Percentiles rank a stretch among this genome's conserved stretches.
Evolutionary conservation across 2,329 filamentous ascomycete genomes (phyloP).

Genomic region (Diplodia corticola): DNA sequence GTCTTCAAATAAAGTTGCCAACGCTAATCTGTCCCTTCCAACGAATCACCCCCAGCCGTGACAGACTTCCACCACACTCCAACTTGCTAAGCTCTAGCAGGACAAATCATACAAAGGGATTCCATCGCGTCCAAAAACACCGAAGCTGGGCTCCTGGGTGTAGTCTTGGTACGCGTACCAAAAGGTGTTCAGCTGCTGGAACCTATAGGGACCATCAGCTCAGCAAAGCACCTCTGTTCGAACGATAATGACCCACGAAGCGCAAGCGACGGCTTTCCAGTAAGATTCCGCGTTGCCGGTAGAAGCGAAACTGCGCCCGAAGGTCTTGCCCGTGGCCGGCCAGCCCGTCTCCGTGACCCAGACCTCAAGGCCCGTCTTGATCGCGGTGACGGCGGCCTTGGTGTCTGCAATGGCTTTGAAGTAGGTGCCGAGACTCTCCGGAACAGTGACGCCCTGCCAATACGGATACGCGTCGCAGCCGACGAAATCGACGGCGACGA

Average conservation of each 20-base stretch:
- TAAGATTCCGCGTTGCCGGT: conserved; percentile 20
- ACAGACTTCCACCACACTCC: neutral
- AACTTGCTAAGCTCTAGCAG: conserved; percentile 26
- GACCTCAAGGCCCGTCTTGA: conserved; percentile 31
- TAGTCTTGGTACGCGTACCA: conserved; percentile 75
- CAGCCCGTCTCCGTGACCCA: conserved; percentile 39
- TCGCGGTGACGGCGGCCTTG: conserved; percentile 32
- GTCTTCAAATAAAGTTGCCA: neutral
- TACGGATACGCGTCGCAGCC: conserved; percentile 42
- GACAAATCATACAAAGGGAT: conserved; percentile 38
- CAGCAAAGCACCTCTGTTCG: neutral
- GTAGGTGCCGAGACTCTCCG: conserved; percentile 36
- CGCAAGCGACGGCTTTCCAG: conserved; percentile 55
- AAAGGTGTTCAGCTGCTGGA: conserved; percentile 64
- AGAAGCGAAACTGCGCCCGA: conserved; percentile 7
- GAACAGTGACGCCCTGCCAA: conserved; percentile 36
- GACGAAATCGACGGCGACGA: conserved; percentile 40
- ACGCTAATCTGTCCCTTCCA: neutral
- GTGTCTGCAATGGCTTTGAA: conserved; percentile 33
- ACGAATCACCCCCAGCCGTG: neutral
- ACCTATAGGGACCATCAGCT: conserved; percentile 42
- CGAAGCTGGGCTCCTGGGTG: conserved; percentile 68
- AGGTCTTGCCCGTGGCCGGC: conserved; percentile 19
- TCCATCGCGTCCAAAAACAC: conserved; percentile 57
- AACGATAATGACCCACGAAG: neutral